Base-by-base conservation (phyloP, 2,329 filamentous ascomycete genomes). In the Fusarium circinatum region DNA sequence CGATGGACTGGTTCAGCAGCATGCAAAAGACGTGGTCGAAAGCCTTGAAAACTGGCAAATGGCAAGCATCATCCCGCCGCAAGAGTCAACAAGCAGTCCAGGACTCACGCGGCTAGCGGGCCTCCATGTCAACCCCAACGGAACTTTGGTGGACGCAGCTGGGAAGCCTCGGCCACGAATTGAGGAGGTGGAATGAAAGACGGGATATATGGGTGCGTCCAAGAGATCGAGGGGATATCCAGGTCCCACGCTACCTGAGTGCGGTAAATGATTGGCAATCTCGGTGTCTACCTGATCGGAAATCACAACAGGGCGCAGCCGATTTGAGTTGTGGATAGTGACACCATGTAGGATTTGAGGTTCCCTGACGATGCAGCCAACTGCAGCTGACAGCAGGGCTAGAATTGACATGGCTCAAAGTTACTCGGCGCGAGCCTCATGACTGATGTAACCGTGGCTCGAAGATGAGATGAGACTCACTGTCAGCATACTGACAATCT, bases 1-100 rank as follows among this genome's bases (percentile, higher is more conserved):
- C 30, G 93, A 95, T 78, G 91, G 88, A 1, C 82, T 95, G 47
- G 92, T 93, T 17, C 86, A 86, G 70, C 86, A 91, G 75, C 92
- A 94, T 80, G 91, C 91, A 6, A 83, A 82, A 38, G 91, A 91
- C 75, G 90, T 92, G n/a, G 80, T 90, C 17, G 92, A 94, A 79
- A 91, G 89, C 55, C 78, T 94, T 68, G 87, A 91, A 74, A 89
- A 86, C 65, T 91, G 89, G 88, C 85, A 87, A 65, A 81, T 91
- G 79, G 85, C 87, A 61, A 84, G 80, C 59, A 73, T 90, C 62
- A 78, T 89, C 47, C 85, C 84, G 30, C 70, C 82, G 28, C 74
- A 74, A 52, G 66, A 78, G 56, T 75, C 73, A 68, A 64, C 62
- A 58, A 74, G 63, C 60, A 68, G 49, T 28, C 68, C 76, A 42